phyloP scores from a whole-genome alignment of 768 basidiomycete species.

The Boletus speciosus region DNA sequence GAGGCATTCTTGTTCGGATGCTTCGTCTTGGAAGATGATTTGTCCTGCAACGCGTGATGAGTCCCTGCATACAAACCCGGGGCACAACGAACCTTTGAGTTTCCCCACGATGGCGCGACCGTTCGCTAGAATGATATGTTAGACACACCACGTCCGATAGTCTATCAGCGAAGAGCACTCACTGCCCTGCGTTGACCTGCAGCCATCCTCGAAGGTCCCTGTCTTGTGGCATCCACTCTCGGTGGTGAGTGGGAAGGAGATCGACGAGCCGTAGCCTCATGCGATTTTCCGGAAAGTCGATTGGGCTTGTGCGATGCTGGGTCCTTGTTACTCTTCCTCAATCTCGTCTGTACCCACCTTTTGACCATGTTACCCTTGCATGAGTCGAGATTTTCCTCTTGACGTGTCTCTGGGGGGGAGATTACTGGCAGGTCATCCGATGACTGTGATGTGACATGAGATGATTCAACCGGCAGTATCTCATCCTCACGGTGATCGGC shows the following conservation, averaged over 20 bases:
- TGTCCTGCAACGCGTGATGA: neutral
- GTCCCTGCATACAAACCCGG: neutral
- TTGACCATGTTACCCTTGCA: neutral
- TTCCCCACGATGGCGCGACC: neutral
- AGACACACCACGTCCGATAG: no score
- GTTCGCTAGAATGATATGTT: neutral
- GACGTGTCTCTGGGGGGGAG: neutral
- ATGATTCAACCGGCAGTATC: rapidly evolving
- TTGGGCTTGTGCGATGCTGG: neutral
- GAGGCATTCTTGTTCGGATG: neutral
- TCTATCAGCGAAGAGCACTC: neutral
- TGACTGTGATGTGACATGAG: neutral
- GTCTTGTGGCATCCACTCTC: no score
- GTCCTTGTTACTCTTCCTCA: neutral
- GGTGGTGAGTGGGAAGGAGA: neutral
- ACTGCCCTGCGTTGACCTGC: neutral
- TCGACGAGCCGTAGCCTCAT: neutral
- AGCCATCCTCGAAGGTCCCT: neutral
- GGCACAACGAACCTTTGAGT: neutral
- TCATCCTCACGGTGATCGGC: neutral
- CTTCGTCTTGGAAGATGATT: neutral
- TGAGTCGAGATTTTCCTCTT: neutral
- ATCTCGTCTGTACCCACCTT: neutral
- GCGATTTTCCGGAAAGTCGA: no score
- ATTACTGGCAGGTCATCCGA: neutral